Evolutionary conservation across 108 stramenopile species (phyloP).

Genomic region (Thalassiosira profunda): DNA sequence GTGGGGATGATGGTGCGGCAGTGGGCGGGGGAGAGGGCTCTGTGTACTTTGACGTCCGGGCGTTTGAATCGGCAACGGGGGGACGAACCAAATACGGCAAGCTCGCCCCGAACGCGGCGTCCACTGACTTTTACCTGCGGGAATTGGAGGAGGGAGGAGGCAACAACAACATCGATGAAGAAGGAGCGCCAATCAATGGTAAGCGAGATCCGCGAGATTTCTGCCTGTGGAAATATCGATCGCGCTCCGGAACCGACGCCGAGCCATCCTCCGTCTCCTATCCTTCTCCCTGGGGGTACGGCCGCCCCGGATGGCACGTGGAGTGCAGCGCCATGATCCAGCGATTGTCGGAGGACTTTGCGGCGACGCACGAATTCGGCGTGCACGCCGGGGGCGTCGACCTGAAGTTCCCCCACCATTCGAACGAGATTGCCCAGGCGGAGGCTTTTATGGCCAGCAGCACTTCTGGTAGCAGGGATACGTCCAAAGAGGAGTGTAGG

Average conservation of each 20-base stretch:
- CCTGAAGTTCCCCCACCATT: conserved; percentile 99
- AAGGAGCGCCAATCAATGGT: neutral
- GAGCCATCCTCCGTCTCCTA: conserved; percentile 70
- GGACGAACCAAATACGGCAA: conserved; percentile 90
- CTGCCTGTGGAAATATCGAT: conserved; percentile 95
- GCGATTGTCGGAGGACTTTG: conserved; percentile 29
- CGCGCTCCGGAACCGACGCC: conserved; percentile 34
- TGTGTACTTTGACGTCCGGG: conserved; percentile 95
- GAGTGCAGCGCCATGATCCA: conserved; percentile 97
- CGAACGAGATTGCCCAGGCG: conserved; percentile 98
- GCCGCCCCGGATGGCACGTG: conserved; percentile 99
- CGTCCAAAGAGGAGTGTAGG: neutral
- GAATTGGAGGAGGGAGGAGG: conserved; percentile 14
- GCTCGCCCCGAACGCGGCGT: conserved; percentile 76
- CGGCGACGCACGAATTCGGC: conserved; percentile 56
- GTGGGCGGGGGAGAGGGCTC: conserved; percentile 40
- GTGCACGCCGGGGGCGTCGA: conserved; percentile 97
- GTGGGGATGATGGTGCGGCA: conserved; percentile 11
- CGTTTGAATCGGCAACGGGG: conserved; percentile 65
- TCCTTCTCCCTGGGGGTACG: conserved; percentile 93
- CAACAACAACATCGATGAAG: conserved; percentile 4
- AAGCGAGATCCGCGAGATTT: conserved; percentile 96
- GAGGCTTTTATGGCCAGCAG: conserved; percentile 61
- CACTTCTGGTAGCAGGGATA: neutral
- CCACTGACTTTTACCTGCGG: conserved; percentile 63